phyloP scores from a whole-genome alignment of 2,329 filamentous ascomycete genomes.

The Scedosporium aurantiacum region DNA sequence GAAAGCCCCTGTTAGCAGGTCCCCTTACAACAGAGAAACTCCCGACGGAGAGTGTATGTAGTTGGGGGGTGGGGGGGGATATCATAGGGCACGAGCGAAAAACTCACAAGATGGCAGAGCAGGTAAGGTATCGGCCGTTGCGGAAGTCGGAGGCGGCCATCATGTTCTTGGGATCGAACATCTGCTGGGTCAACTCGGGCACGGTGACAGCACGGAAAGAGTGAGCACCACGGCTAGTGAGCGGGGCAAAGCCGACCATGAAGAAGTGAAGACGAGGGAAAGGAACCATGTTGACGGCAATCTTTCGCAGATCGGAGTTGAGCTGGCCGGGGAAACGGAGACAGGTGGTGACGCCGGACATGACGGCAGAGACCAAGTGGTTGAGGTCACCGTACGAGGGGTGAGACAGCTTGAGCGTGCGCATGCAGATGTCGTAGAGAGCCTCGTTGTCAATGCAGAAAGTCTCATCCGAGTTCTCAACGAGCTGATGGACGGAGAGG shows the following conservation, averaged over 20 bases:
- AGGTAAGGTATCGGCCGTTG: slow-evolving; percentile 98
- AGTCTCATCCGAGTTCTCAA: slow-evolving; percentile 99
- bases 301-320: slow-evolving; percentile 98
- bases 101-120: slow-evolving; percentile 91
- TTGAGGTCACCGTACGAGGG: slow-evolving; percentile 98
- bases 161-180: slow-evolving; percentile 99
- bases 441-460: slow-evolving; percentile 99
- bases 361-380: slow-evolving; percentile 98
- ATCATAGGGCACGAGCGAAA: no score
- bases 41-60: neutral
- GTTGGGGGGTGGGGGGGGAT: no score
- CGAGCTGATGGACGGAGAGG: slow-evolving; percentile 95
- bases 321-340: slow-evolving; percentile 99
- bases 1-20: slow-evolving; percentile 8
- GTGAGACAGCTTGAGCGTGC: slow-evolving; percentile 96
- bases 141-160: slow-evolving; percentile 99
- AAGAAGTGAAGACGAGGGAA: slow-evolving; percentile 99
- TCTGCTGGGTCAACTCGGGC: slow-evolving; percentile 97
- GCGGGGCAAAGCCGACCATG: slow-evolving; percentile 99
- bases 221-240: slow-evolving; percentile 76
- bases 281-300: slow-evolving; percentile 99
- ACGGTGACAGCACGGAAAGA: slow-evolving; percentile 97
- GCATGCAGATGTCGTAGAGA: slow-evolving; percentile 99
- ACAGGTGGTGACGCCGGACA: slow-evolving; percentile 98
- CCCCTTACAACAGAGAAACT: neutral